Base-by-base conservation (phyloP, 2,329 filamentous ascomycete species). In the Pleomassaria siparia region DNA sequence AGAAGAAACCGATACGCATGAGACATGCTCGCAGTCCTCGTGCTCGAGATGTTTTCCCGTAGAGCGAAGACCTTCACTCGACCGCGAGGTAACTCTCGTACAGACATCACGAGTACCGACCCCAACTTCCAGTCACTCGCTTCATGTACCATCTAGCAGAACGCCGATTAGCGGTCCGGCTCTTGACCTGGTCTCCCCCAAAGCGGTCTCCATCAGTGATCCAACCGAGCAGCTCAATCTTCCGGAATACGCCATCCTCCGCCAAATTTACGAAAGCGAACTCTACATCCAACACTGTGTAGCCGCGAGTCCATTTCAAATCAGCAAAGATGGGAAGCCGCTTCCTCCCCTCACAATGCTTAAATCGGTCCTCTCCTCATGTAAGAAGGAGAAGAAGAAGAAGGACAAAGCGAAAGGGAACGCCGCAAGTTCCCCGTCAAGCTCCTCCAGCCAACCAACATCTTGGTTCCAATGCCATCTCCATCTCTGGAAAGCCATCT, bases 241-340 rank as follows among this genome's bases (percentile, higher is more conserved):
- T 12, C 30, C 18, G 6, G 24, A 40, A 30, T 20, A 26, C 33
- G 33, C 42, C 18, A 46, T 50, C 15, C 39, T 46, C 21, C 35
- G 18, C 4, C 24, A 50, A 30, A 20, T 50, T 11, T 32, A 42
- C 33, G 35, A 45, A 22, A 33, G 28, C 35, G 42, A 45, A 32
- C 15, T 22, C 16, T 50, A 46, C 21, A 41, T 50, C 13, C 13
- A 42, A 30, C 36, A 36, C 42, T 50, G 42, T 24, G 30, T 50
- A 35, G 42, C 43, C 4, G 42, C 47, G 2, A 41, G 25, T 21
- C 47, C 47, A 5, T 50, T 30, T 29, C 13, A 22, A 6, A 26
- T 15, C 13, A 39, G n/a, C 18, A 16, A 21, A 11, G 12, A 16
- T 29, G 12, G 16, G 4, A 44, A 49, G 35, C 46, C 46, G 7